Evolutionary conservation across 1,139 yeast genomes (phyloP).

Genomic region (Yamadazyma aaseri): DNA sequence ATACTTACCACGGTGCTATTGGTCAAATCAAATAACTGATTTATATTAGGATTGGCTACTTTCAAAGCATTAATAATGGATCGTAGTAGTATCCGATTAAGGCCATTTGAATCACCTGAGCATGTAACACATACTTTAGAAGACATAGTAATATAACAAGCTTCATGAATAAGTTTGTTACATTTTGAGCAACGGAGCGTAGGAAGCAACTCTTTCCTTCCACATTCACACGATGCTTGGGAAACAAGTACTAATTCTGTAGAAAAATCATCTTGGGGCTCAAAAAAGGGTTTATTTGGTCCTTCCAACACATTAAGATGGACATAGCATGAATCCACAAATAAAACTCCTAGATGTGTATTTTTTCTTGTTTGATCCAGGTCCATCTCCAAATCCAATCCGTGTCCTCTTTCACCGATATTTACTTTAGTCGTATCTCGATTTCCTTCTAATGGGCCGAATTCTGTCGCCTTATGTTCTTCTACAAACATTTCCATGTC

Average conservation of each 20-base stretch:
- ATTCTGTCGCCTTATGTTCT: neutral
- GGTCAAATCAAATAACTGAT: neutral
- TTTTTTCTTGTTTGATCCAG: too few species aligned
- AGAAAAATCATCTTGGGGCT: neutral
- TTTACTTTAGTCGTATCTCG: too few species aligned
- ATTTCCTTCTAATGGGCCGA: too few species aligned
- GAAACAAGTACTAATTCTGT: neutral
- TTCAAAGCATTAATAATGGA: neutral
- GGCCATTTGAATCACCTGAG: neutral
- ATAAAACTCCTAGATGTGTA: neutral
- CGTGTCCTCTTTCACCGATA: too few species aligned
- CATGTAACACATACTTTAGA: neutral
- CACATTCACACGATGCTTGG: neutral
- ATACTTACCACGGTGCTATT: neutral
- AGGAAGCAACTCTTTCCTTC: neutral
- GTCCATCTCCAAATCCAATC: too few species aligned
- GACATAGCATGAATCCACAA: neutral
- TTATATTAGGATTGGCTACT: neutral
- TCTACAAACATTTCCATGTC: neutral
- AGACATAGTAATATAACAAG: neutral
- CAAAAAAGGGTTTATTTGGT: too few species aligned
- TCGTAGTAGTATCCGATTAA: neutral
- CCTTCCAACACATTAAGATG: neutral
- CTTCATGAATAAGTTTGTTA: neutral
- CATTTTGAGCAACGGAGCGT: neutral